Base-by-base conservation (phyloP, 257 asterid species). In the Jacaranda copaia region DNA sequence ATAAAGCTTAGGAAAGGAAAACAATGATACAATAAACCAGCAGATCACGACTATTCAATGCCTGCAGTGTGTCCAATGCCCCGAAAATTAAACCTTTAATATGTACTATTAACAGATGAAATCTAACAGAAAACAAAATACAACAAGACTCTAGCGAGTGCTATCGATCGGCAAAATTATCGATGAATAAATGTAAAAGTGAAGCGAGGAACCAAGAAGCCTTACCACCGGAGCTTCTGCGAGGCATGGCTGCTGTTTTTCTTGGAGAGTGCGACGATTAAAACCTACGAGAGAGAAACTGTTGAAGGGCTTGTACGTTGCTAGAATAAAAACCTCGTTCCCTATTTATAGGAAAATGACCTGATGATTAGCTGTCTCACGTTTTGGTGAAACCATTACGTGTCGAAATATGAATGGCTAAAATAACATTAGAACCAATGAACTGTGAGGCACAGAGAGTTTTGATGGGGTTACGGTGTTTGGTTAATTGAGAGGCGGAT, bases 201-300 rank as follows among this genome's bases (percentile, higher is more conserved):
- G 12, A 11, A 70, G 49, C 32, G 5, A 12, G 42, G 45, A 38
- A 62, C 7, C 5, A 42, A 57, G 60, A 46, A 46, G 14, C 77
- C 79, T 80, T 59, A 80, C 87, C 90, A 84, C 95, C 92, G 53
- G 95, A 85, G 89, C 96, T 92, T 61, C 93, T 96, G 83, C 96
- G 92, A 89, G 96, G 78, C 96, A 92, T 88, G 81, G 5, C 32
- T 59, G 36, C 15, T 11, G 64, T 59, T 59, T 40, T 42, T 53
- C 32, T n/a, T 3, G 68, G 45, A 63, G 25, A 42, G 8, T 2
- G 64, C 35, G 59, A 42, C 19, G 75, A 42, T 12, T 58, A 59
- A 76, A 84, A 55, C 71, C 82, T 71, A 69, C 25, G 52, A 49
- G 48, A 61, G 55, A 68, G 58, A 52, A 71, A 68, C 53, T 42